Base-by-base conservation (phyloP, 805 yeast species). In the Ogataea ganodermae region DNA sequence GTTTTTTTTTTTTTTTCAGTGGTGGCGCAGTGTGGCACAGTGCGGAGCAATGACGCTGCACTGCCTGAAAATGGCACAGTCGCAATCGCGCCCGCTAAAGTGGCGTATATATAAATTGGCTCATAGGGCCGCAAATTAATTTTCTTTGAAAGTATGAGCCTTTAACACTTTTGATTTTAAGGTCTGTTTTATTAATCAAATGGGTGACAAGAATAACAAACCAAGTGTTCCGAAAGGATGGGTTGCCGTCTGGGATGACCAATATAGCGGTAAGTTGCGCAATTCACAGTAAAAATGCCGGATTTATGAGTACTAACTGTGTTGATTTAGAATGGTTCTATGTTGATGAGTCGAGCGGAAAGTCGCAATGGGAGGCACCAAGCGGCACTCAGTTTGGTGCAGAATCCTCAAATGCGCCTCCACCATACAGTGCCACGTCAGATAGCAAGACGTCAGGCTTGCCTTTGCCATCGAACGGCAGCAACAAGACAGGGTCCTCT, bases 351-450 rank as follows among this genome's bases (percentile, higher is more conserved):
- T 60, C 73, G 13, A 79, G 88, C 12, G 84, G 86, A 50, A 72
- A 80, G 55, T 88, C 96, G 0, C 97, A 90, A 66, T 92, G 98
- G 98, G 96, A 88, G 44, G 80, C 83, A 12, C 97, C 97, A 13
- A 49, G 51, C 9, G 85, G 85, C 1, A 79, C 88, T 0, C 62
- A 56, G 1, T 76, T 78, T 62, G 65, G 69, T 8, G 45, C 52
- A 3, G 58, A 49, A 2, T 67, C 57, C 6, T 65, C 59, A 3
- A 67, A 57, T 7, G 65, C 59, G 2, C 72, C 73, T 2, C 83
- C 84, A 13, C 54, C 62, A n/a, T 58, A 60, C 37, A 14, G 14
- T 4, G n/a, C 40, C 9, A 22, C 39, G 28, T 33, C 56, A 8
- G 50, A 38, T 31, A 37, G 43, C 20, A 35, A 35, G 33, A 31